phyloP scores from a whole-genome alignment of 2,329 filamentous ascomycete genomes.

The Paraphoma sp. region DNA sequence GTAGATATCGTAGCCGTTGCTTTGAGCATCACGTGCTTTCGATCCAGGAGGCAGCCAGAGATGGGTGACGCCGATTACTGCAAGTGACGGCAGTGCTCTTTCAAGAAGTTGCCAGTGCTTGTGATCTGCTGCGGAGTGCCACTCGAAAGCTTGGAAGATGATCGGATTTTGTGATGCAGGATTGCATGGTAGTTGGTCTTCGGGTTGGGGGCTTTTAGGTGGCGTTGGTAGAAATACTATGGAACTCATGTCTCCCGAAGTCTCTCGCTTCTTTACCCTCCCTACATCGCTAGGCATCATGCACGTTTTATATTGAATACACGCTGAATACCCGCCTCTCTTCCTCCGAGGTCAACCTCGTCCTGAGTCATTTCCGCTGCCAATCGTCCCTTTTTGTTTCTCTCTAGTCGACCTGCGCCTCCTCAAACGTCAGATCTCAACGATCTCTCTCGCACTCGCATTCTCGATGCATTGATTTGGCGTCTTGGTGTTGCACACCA shows the following conservation, averaged over 20 bases:
- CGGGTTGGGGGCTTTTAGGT: background rate
- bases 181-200: background rate
- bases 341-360: background rate
- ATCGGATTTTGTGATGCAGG: conserved; percentile 25
- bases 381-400: background rate
- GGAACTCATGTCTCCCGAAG: background rate
- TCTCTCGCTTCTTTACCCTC: too few relatives aligned
- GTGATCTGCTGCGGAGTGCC: conserved; percentile 66
- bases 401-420: background rate
- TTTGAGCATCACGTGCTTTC: conserved; percentile 65
- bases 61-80: conserved; percentile 59
- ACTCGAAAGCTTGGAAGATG: conserved; percentile 72
- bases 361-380: background rate
- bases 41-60: conserved; percentile 71
- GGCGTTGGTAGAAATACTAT: background rate
- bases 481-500: background rate
- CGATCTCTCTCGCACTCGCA: background rate
- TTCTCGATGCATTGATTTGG: background rate
- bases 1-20: conserved; percentile 67
- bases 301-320: background rate
- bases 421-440: background rate
- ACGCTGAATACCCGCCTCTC: background rate
- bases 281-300: too few relatives aligned
- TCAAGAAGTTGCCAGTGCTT: conserved; percentile 64
- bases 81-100: conserved; percentile 57